Conservation (phyloP, 2,329 filamentous ascomycete species). For the Diaporthe nobilis region DNA sequence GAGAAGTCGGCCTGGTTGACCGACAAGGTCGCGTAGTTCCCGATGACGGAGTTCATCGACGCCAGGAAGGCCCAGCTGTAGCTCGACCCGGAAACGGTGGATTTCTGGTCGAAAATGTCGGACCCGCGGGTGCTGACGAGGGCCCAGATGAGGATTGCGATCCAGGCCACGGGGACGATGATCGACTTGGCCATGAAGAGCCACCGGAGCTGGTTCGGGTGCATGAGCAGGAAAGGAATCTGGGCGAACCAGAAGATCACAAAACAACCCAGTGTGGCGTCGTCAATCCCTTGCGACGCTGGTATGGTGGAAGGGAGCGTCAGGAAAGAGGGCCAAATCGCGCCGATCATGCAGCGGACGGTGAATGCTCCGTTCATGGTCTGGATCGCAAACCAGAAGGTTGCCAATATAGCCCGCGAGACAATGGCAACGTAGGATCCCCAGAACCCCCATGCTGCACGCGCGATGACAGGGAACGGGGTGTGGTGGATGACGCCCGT, state of each 20-base stretch:
- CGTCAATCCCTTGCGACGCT: slow-evolving; percentile 52
- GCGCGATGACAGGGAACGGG: slow-evolving; percentile 54
- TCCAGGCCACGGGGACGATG: slow-evolving; percentile 42
- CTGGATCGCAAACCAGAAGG: slow-evolving; percentile 56
- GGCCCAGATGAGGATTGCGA: slow-evolving; percentile 46
- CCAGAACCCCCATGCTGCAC: slow-evolving; percentile 56
- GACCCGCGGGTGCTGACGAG: slow-evolving; percentile 42
- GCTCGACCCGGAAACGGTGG: slow-evolving; percentile 41
- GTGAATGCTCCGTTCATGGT: slow-evolving; percentile 47
- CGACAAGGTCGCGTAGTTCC: slow-evolving; percentile 40
- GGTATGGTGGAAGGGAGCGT: slow-evolving; percentile 58
- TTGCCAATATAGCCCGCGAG: slow-evolving; percentile 52
- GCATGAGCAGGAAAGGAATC: slow-evolving; percentile 50
- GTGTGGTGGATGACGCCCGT: slow-evolving; percentile 55
- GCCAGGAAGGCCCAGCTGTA: slow-evolving; percentile 44
- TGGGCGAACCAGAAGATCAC: slow-evolving; percentile 48
- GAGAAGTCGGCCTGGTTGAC: slow-evolving; percentile 42
- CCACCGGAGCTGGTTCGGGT: slow-evolving; percentile 48
- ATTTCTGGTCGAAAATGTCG: slow-evolving; percentile 44
- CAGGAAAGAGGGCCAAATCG: slow-evolving; percentile 58
- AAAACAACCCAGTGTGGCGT: slow-evolving; percentile 45
- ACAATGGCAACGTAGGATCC: slow-evolving; percentile 51
- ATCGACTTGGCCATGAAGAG: slow-evolving; percentile 45
- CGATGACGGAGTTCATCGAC: slow-evolving; percentile 45
- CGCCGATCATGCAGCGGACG: slow-evolving; percentile 40